Evolutionary conservation across 768 basidiomycete genomes (phyloP).

Genomic region (Podaxis sp.): DNA sequence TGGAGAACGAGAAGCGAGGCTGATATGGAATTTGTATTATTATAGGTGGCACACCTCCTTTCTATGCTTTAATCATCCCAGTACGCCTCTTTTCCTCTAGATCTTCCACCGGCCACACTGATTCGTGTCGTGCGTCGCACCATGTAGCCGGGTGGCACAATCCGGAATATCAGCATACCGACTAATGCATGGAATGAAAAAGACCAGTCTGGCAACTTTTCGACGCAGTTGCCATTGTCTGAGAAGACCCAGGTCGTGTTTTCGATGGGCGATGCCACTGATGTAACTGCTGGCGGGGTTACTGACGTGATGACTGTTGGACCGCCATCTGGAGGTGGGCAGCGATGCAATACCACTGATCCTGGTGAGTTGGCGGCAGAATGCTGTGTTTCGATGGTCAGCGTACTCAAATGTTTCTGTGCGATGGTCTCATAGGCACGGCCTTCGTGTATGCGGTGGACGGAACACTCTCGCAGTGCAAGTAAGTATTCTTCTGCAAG

Average conservation of each 20-base stretch:
- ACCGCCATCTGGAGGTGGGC: slow-evolving; percentile 10
- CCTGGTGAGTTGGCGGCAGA: slow-evolving; percentile 16
- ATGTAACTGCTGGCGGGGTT: slow-evolving; percentile 21
- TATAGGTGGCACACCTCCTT: slow-evolving; percentile 24
- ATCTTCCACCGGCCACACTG: not conserved
- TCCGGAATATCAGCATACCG: slow-evolving; percentile 24
- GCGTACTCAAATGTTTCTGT: not conserved
- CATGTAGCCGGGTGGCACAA: slow-evolving; percentile 18
- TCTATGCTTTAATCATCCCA: slow-evolving; percentile 21
- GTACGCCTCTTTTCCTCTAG: slow-evolving; percentile 11
- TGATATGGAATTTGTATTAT: not conserved
- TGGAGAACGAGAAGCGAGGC: not conserved
- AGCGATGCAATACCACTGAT: slow-evolving; percentile 20
- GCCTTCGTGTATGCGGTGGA: slow-evolving; percentile 26
- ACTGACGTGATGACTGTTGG: slow-evolving; percentile 19
- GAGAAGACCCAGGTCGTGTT: slow-evolving; percentile 17
- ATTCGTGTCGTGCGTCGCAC: not conserved
- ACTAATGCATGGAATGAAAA: slow-evolving; percentile 14
- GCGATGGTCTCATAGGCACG: slow-evolving; percentile 12
- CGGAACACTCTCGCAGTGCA: slow-evolving; percentile 21
- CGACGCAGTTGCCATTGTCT: slow-evolving; percentile 13
- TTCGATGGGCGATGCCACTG: slow-evolving; percentile 24
- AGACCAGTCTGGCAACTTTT: slow-evolving; percentile 15
- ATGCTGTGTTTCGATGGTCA: not conserved
- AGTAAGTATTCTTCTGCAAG: slow-evolving; percentile 15